Base-by-base conservation (phyloP, 371 early-diverging fungal species). In the Mortierella polycephala region DNA sequence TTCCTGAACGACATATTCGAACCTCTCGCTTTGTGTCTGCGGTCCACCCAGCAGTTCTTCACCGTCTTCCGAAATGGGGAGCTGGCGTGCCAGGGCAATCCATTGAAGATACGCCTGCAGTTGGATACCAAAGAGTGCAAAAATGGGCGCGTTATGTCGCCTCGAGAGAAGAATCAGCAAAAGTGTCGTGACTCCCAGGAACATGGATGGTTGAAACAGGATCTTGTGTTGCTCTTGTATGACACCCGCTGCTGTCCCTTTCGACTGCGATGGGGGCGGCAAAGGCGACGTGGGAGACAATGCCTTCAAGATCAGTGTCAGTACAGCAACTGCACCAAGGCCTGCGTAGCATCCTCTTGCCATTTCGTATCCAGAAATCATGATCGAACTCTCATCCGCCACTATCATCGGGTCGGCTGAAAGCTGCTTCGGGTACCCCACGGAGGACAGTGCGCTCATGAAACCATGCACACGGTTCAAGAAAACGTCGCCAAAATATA, bases 101-200 rank as follows among this genome's bases (percentile, higher is more conserved):
- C 86, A 87, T 13, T 42, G 39, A 23, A 75, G 49, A 41, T 87
- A 75, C 16, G 82, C 21, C 11, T 82, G 67, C 10, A 87, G 81
- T 47, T 89, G 91, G 11, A 88, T 37, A 16, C 74, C 79, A 69
- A 90, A 92, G 30, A 93, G 49, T 1, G 82, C 68, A 66, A 88
- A 92, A 46, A 93, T 57, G 12, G 84, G 64, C 5, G 89, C 84
- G 76, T 92, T 89, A 55, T 92, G 89, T 21, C 88, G 73, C 20
- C 87, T 83, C 20, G 89, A 81, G 7, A 92, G 82, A 42, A 94
- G 83, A 37, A 92, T 71, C 54, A 90, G 58, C 14, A 93, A 59
- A 14, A 91, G 69, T 50, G 74, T 88, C 52, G 49, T 67, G 11
- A 50, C 51, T 12, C 59, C 82, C 57, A 63, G 68, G 30, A 65